Percentiles rank a stretch among this genome's conserved stretches.
Conservation (phyloP, 2,329 filamentous ascomycete species). For the Trichoderma atrobrunneum region DNA sequence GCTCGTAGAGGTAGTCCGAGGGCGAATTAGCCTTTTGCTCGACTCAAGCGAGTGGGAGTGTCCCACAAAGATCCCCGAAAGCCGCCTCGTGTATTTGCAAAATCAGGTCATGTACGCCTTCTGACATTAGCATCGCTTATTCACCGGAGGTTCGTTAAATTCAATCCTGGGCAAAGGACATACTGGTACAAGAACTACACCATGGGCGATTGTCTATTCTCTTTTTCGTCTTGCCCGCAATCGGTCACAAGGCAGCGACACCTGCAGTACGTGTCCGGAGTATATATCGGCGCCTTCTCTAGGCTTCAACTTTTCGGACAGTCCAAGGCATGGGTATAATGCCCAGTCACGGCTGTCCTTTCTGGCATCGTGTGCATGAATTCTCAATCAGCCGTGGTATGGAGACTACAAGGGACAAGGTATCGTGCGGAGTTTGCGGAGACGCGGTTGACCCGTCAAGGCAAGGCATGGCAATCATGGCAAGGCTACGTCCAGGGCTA, state of each 20-base stretch:
- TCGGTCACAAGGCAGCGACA: not conserved
- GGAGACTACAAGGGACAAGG: not conserved
- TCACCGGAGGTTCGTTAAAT: not conserved
- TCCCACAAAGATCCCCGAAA: not conserved
- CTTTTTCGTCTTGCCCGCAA: not conserved
- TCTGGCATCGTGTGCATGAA: not conserved
- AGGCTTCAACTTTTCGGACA: not conserved
- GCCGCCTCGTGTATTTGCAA: not conserved
- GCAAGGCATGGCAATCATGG: not conserved
- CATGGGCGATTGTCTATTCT: not conserved
- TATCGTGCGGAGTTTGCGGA: not conserved
- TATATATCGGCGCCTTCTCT: not conserved
- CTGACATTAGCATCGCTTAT: not conserved
- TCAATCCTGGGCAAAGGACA: not conserved
- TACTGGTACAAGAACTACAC: not conserved
- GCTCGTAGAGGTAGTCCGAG: not conserved
- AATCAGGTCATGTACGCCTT: not conserved
- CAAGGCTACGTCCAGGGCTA: not conserved
- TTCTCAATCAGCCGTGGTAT: constrained; percentile 2
- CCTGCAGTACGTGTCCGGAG: not conserved
- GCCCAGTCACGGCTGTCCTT: not conserved
- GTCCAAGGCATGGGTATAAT: not conserved
- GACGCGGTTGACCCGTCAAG: not conserved
- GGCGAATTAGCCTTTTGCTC: not conserved
- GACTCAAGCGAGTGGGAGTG: not conserved